Evolutionary conservation across 208 protist genomes (phyloP), one percentile per base, ranked within the genome.

Genomic region (Wallacemonas sp.): DNA sequence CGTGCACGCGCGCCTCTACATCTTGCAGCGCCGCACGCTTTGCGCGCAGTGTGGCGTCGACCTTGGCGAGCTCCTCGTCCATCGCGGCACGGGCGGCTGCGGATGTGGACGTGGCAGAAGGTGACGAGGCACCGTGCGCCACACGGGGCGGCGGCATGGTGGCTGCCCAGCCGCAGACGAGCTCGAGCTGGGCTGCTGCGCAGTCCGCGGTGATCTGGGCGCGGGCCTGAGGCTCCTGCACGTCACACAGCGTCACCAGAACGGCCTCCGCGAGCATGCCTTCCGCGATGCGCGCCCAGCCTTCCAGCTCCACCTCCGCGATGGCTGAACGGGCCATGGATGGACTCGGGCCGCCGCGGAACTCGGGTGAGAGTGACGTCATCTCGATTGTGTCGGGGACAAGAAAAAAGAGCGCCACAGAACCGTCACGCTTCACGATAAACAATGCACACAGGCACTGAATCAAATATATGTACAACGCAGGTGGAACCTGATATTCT

Each of bases 211-310:
- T 26, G 24, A 63, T 5, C 6, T 4, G 36, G 6, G 63, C 63
- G 2, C 76, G 70, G 29, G 76, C 70, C 6, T 61, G 21, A 0
- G 78, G 78, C 57, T 83, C 78, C 11, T 66, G 61, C 16, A 64
- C 69, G 12, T 68, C 61, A 23, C 71, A 21, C 8, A 83, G 44
- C 2, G 66, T 44, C 27, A 46, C 34, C 11, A 70, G 43, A 23
- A 69, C 55, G 24, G 70, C 65, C 43, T 73, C 73, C 17, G 46
- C 6, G 29, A 76, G n/a, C 34, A 78, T 67, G 30, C 52, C 47
- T 34, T 78, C 72, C 0, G 73, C 68, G 24, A 83, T 65, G 4
- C 32, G 30, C 5, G 69, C 67, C 78, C 78, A 83, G 12, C 78
- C 78, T 17, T 67, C 21, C 34, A 83, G 24, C 66, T 83, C 78